Conservation (phyloP, 2,329 filamentous ascomycete species). For the Penicillium sp. region DNA sequence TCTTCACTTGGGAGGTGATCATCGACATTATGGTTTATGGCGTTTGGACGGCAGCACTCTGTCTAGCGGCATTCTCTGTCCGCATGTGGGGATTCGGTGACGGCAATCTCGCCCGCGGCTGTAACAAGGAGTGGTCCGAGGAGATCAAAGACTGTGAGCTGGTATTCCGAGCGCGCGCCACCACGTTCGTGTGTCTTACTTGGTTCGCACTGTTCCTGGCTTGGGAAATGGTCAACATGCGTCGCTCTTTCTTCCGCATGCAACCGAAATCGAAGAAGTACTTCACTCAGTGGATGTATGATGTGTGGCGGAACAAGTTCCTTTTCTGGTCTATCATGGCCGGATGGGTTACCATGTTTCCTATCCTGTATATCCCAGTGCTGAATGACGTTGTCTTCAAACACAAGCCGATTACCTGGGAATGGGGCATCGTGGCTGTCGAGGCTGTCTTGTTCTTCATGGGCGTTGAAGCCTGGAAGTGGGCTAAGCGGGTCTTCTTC, state of each 20-base stretch:
- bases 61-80: constrained; percentile 59
- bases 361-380: constrained; percentile 63
- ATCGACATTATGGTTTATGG: constrained; percentile 76
- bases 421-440: constrained; percentile 65
- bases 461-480: constrained; percentile 65
- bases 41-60: constrained; percentile 67
- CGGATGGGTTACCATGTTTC: constrained; percentile 56
- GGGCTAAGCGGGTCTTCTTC: constrained; percentile 57
- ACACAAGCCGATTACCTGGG: constrained; percentile 62
- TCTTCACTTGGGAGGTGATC: constrained; percentile 73
- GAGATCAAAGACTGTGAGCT: constrained; percentile 54
- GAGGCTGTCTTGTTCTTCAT: constrained; percentile 60
- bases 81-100: constrained; percentile 60
- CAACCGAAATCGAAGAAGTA: constrained; percentile 59
- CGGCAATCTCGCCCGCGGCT: constrained; percentile 55
- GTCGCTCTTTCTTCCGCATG: constrained; percentile 70
- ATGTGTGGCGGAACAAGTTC: constrained; percentile 70
- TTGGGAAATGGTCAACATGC: constrained; percentile 72
- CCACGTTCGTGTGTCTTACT: constrained; percentile 69
- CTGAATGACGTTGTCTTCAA: constrained; percentile 64
- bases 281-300: constrained; percentile 62
- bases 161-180: constrained; percentile 67
- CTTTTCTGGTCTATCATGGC: constrained; percentile 62
- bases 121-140: constrained; percentile 52
- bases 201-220: constrained; percentile 74